phyloP scores from a whole-genome alignment of 2,329 filamentous ascomycete genomes.

The Zasmidium cellare region DNA sequence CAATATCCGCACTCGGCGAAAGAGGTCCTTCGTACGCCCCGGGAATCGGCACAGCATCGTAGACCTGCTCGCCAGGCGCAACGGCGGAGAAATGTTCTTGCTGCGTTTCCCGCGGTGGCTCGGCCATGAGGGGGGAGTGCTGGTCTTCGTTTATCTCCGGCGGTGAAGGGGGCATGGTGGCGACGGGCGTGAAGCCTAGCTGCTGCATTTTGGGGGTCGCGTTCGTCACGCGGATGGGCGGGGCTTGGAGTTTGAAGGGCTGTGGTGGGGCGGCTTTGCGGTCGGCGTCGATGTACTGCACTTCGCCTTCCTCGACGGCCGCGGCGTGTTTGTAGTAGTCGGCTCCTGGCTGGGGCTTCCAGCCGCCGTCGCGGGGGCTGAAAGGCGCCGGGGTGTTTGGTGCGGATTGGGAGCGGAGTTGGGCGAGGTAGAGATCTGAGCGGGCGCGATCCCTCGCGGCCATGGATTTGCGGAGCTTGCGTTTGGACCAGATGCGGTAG shows the following conservation, averaged over 20 bases:
- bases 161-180: constrained; percentile 24
- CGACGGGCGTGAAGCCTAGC: constrained; percentile 59
- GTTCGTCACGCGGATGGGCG: constrained; percentile 74
- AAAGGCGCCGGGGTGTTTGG: constrained; percentile 79
- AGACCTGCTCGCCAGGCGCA: constrained; percentile 78
- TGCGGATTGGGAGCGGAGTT: constrained; percentile 71
- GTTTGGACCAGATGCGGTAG: constrained; percentile 97
- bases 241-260: constrained; percentile 84
- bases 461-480: constrained; percentile 94
- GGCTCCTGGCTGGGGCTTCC: constrained; percentile 42
- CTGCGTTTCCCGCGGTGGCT: constrained; percentile 46
- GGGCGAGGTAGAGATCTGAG: constrained; percentile 86
- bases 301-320: constrained; percentile 44
- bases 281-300: constrained; percentile 62
- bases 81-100: constrained; percentile 64
- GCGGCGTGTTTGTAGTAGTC: constrained; percentile 40
- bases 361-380: constrained; percentile 59
- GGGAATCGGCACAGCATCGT: constrained; percentile 85
- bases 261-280: constrained; percentile 44
- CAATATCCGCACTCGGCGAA: constrained; percentile 20
- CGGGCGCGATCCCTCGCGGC: constrained; percentile 90
- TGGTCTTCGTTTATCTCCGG: constrained; percentile 37
- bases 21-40: constrained; percentile 63
- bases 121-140: constrained; percentile 39
- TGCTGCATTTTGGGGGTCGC: constrained; percentile 71